These are phyloP conservation scores for Lachnellula occidentalis DNA, from an alignment of 2,329 filamentous ascomycete genomes.

Conservation along the genomic window DNA sequence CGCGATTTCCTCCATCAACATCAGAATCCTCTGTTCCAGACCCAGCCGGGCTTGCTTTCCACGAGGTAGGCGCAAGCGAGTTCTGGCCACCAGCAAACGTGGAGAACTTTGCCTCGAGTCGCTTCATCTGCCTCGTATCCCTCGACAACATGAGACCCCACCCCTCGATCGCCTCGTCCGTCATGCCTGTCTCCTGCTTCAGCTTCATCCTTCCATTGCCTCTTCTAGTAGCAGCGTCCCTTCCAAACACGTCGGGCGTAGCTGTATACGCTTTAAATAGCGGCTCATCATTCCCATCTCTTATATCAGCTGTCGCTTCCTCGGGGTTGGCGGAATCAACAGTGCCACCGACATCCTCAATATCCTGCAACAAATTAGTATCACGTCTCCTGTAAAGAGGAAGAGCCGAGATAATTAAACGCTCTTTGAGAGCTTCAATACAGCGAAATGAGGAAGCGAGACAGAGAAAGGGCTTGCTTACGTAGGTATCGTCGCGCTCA, in stretches of 20 bases:
- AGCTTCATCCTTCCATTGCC: slow-evolving; percentile 57
- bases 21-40: slow-evolving; percentile 55
- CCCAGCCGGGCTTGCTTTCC: slow-evolving; percentile 47
- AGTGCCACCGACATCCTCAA: slow-evolving; percentile 83
- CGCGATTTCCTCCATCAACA: slow-evolving; percentile 39
- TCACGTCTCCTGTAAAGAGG: too few relatives aligned
- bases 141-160: slow-evolving; percentile 84
- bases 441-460: too few relatives aligned
- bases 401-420: too few relatives aligned
- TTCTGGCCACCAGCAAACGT: slow-evolving; percentile 62
- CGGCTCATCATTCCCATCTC: slow-evolving; percentile 57
- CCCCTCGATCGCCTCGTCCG: slow-evolving; percentile 88
- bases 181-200: slow-evolving; percentile 76
- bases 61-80: slow-evolving; percentile 61
- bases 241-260: slow-evolving; percentile 59
- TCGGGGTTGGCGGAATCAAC: slow-evolving; percentile 58
- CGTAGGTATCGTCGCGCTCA: slow-evolving; percentile 91
- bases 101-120: slow-evolving; percentile 65
- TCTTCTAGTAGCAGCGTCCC: slow-evolving; percentile 65
- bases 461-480: too few relatives aligned
- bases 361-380: slow-evolving; percentile 43
- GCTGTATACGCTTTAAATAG: slow-evolving; percentile 69
- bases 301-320: slow-evolving; percentile 36
- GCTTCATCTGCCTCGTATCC: slow-evolving; percentile 61
- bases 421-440: too few relatives aligned